A percentile compares a stretch with the other conserved stretches of the same genome.
phyloP scores from a whole-genome alignment of 2,329 filamentous ascomycete genomes.

The Colletotrichum sp. region DNA sequence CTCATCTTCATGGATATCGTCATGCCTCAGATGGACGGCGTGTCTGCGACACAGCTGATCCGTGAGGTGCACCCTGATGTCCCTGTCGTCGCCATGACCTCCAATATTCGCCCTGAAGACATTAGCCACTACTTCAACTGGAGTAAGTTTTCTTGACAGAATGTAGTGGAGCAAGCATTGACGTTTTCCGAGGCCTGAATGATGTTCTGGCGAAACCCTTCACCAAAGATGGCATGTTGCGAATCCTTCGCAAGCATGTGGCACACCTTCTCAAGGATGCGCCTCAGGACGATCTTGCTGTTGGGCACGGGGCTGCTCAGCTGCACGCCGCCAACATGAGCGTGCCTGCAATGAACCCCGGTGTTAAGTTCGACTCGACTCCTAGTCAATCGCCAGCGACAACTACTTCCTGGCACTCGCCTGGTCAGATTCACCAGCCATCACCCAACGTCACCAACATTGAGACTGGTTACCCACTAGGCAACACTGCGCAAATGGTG shows the following conservation, averaged over 20 bases:
- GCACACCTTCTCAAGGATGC: conserved; percentile 79
- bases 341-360: conserved; percentile 28
- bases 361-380: conserved; percentile 55
- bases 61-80: conserved; percentile 81
- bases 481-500: conserved; percentile 44
- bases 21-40: conserved; percentile 95
- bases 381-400: conserved; percentile 59
- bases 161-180: background rate
- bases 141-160: conserved; percentile 12
- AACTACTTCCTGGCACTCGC: conserved; percentile 55
- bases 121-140: conserved; percentile 91
- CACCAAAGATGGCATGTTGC: conserved; percentile 83
- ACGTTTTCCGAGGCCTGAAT: conserved; percentile 78
- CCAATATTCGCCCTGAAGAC: conserved; percentile 95
- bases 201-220: conserved; percentile 97
- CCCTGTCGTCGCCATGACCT: conserved; percentile 98
- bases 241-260: conserved; percentile 88
- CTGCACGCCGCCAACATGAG: conserved; percentile 39
- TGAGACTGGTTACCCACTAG: conserved; percentile 51
- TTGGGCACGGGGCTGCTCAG: conserved; percentile 32
- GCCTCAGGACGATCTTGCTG: conserved; percentile 45
- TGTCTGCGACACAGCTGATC: conserved; percentile 93
- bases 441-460: conserved; percentile 47
- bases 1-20: conserved; percentile 92
- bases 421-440: conserved; percentile 54